Evolutionary conservation across 2,329 filamentous ascomycete genomes (phyloP).

Genomic region (Fusarium robinianum): DNA sequence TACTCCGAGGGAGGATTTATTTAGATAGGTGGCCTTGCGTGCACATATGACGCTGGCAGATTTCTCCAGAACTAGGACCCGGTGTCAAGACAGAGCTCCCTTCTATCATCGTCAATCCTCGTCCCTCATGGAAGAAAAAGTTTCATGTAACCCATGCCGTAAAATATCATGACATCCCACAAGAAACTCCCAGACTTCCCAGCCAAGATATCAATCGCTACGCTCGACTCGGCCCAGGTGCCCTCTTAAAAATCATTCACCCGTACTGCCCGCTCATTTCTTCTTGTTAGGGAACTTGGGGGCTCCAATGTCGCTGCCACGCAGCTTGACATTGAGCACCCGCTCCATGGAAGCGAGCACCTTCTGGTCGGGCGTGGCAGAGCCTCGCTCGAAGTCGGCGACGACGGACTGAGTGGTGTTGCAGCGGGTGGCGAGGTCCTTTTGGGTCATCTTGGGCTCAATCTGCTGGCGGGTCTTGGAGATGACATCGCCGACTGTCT

Average conservation of each 20-base stretch:
- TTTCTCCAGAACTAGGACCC: slow-evolving; percentile 16
- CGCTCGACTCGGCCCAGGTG: slow-evolving; percentile 37
- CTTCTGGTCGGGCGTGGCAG: slow-evolving; percentile 81
- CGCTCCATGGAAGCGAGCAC: slow-evolving; percentile 77
- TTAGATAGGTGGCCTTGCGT: slow-evolving; percentile 14
- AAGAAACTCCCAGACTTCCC: slow-evolving; percentile 35
- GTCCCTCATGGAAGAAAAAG: slow-evolving; percentile 25
- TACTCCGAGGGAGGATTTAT: slow-evolving; percentile 18
- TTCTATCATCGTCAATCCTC: slow-evolving; percentile 22
- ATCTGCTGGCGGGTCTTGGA: slow-evolving; percentile 76
- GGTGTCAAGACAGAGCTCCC: slow-evolving; percentile 13
- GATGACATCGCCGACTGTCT: slow-evolving; percentile 81
- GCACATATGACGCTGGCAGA: slow-evolving; percentile 3
- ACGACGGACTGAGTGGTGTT: slow-evolving; percentile 83
- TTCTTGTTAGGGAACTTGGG: slow-evolving; percentile 80
- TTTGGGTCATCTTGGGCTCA: slow-evolving; percentile 96
- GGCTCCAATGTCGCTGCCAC: slow-evolving; percentile 82
- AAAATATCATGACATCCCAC: slow-evolving; percentile 35
- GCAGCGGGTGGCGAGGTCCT: slow-evolving; percentile 82
- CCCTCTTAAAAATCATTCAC: slow-evolving; percentile 30
- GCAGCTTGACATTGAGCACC: slow-evolving; percentile 84
- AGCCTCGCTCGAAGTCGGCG: slow-evolving; percentile 83
- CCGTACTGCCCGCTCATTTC: slow-evolving; percentile 40
- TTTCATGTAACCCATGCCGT: slow-evolving; percentile 35
- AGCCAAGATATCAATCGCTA: slow-evolving; percentile 37